Evolutionary conservation across 148 eudicot species (phyloP).

Genomic region (Simmondsia chinensis): DNA sequence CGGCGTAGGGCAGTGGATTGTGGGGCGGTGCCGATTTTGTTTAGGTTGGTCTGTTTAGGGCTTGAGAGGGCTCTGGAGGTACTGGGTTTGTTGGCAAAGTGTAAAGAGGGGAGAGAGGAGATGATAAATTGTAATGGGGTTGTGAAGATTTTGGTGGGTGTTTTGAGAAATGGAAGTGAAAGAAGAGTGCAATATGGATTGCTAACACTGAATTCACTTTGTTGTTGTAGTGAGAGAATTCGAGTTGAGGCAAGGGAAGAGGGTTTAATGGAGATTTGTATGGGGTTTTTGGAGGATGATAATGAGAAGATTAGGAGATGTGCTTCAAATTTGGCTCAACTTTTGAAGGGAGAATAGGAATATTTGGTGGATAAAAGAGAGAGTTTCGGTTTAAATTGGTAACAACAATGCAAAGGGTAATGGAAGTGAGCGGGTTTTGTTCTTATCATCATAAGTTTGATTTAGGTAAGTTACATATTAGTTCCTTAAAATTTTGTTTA

Average conservation of each 20-base stretch:
- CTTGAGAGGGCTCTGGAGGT: slow-evolving; percentile 82
- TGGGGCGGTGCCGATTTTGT: slow-evolving; percentile 44
- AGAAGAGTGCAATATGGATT: slow-evolving; percentile 78
- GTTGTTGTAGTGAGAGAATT: slow-evolving; percentile 35
- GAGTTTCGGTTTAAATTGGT: too few relatives aligned
- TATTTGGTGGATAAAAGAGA: neutral
- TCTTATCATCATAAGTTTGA: too few relatives aligned
- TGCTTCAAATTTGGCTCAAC: slow-evolving; percentile 59
- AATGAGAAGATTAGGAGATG: slow-evolving; percentile 75
- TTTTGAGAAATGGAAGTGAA: slow-evolving; percentile 62
- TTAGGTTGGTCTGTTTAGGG: slow-evolving; percentile 31
- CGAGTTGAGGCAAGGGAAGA: slow-evolving; percentile 30
- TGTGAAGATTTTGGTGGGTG: slow-evolving; percentile 35
- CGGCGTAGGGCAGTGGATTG: slow-evolving; percentile 55
- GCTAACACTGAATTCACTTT: slow-evolving; percentile 44
- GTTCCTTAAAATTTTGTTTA: too few relatives aligned
- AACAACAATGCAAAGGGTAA: too few relatives aligned
- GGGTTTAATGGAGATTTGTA: slow-evolving; percentile 69
- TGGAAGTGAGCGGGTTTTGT: too few relatives aligned
- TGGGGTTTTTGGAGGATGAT: slow-evolving; percentile 65
- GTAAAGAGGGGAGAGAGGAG: slow-evolving; percentile 59
- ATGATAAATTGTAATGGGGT: slow-evolving; percentile 36
- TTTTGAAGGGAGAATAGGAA: slow-evolving; percentile 37
- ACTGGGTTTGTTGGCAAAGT: slow-evolving; percentile 59
- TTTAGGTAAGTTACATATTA: too few relatives aligned